Evolutionary conservation across 176 grass and related monocot genomes (phyloP).

Genomic region (Carex kokanica): DNA sequence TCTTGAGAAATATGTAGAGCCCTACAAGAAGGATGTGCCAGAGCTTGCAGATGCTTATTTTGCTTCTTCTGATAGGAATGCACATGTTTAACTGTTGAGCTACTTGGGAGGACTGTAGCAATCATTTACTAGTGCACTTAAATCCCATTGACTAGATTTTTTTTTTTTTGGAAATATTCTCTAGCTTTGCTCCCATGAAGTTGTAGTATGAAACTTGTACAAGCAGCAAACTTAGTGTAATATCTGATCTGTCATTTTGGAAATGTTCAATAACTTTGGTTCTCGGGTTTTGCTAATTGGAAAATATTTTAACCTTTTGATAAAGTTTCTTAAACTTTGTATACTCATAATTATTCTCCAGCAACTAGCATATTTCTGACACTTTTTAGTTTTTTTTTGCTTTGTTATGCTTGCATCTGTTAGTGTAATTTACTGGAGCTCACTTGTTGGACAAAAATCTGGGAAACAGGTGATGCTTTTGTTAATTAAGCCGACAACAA

Average conservation of each 20-base stretch:
- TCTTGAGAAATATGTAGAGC: not conserved
- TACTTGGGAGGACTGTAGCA: not conserved
- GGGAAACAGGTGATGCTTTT: too few relatives aligned
- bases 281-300: not conserved
- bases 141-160: not conserved
- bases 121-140: not conserved
- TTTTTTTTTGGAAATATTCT: not conserved
- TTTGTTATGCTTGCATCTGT: not conserved
- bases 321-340: not conserved
- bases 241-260: not conserved
- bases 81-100: not conserved
- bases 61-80: not conserved
- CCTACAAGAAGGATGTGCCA: conserved; percentile 4
- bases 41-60: not conserved
- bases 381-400: not conserved
- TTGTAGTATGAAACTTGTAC: not conserved
- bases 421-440: not conserved
- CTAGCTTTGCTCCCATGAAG: not conserved
- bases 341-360: not conserved
- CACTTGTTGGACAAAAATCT: not conserved
- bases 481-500: too few relatives aligned
- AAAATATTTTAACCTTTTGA: not conserved
- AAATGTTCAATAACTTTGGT: not conserved
- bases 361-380: not conserved
- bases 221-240: not conserved